Evolutionary conservation across 1,284 basidiomycete species (phyloP).

Genomic region (Leccinum angustisporum): DNA sequence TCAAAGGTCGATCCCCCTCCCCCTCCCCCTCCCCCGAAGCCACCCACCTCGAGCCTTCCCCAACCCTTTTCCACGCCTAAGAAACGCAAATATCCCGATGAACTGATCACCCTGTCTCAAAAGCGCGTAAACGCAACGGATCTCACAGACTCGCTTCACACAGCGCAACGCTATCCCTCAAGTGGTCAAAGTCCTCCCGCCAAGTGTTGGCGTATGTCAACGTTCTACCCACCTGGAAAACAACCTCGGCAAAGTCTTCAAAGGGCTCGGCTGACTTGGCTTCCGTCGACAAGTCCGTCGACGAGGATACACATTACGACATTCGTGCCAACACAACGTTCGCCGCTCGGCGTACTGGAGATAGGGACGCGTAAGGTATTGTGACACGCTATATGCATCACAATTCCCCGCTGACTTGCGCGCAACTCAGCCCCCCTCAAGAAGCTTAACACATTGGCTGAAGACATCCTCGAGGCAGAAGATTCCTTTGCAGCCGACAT

Average conservation of each 20-base stretch:
- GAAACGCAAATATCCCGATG: conserved; percentile 47
- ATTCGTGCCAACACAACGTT: conserved; percentile 40
- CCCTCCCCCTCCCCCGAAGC: conserved; percentile 5
- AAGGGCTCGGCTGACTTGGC: conserved; percentile 26
- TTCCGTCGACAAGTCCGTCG: conserved; percentile 51
- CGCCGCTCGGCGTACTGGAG: conserved; percentile 62
- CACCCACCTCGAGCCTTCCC: conserved; percentile 38
- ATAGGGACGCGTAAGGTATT: conserved; percentile 72
- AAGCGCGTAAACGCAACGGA: conserved; percentile 45
- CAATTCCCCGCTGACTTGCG: conserved; percentile 5
- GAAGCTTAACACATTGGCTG: conserved; percentile 69
- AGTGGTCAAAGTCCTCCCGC: conserved; percentile 33
- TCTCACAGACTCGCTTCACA: conserved; percentile 1
- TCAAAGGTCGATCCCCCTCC: conserved; percentile 13
- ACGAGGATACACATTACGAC: conserved; percentile 38
- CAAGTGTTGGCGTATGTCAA: conserved; percentile 58
- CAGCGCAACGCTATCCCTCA: conserved; percentile 27
- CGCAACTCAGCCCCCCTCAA: conserved; percentile 59
- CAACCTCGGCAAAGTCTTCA: conserved; percentile 34
- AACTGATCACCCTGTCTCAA: conserved; percentile 48
- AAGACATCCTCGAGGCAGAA: conserved; percentile 89
- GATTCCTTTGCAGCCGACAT: conserved; percentile 73
- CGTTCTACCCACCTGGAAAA: conserved; percentile 50
- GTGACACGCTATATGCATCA: not conserved
- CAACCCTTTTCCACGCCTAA: conserved; percentile 34